These are phyloP conservation scores for Helichrysum umbraculigerum DNA, from an alignment of 129 eudicot species.

Conservation along the genomic window DNA sequence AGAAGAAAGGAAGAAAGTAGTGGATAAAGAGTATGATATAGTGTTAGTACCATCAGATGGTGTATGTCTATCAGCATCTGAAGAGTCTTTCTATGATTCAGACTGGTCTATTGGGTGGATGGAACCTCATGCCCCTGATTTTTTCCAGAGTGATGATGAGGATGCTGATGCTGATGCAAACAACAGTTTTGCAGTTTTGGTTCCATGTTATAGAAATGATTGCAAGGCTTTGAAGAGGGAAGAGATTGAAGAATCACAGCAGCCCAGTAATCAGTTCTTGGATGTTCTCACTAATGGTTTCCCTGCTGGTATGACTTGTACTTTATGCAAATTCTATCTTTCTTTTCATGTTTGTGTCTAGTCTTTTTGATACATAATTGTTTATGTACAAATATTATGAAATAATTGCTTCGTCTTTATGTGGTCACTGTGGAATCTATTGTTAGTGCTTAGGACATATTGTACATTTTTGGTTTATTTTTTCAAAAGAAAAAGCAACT, in stretches of 20 bases:
- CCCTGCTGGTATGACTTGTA: conserved; percentile 56
- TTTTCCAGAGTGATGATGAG: conserved; percentile 67
- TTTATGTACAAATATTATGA: neutral
- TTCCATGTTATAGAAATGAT: conserved; percentile 81
- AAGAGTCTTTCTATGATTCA: conserved; percentile 71
- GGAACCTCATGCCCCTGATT: conserved; percentile 86
- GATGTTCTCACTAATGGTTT: conserved; percentile 50
- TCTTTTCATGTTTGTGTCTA: conserved; percentile 18
- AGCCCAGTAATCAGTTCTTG: conserved; percentile 44
- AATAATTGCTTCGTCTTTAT: conserved; percentile 34
- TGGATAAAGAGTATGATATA: conserved; percentile 73
- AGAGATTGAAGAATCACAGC: conserved; percentile 8
- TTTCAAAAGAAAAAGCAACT: conserved; percentile 23
- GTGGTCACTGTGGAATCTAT: conserved; percentile 26
- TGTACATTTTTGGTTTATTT: neutral
- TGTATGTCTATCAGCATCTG: conserved; percentile 75
- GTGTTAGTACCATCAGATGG: conserved; percentile 89
- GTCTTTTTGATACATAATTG: conserved; percentile 2
- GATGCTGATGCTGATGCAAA: conserved; percentile 35
- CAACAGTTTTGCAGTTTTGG: conserved; percentile 87
- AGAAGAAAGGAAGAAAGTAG: conserved; percentile 54
- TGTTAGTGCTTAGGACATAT: conserved; percentile 6
- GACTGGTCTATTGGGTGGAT: conserved; percentile 96
- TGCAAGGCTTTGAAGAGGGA: conserved; percentile 36
- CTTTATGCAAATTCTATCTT: conserved; percentile 4